phyloP scores from a whole-genome alignment of 805 yeast species.

The Candida khao-thaluensis region DNA sequence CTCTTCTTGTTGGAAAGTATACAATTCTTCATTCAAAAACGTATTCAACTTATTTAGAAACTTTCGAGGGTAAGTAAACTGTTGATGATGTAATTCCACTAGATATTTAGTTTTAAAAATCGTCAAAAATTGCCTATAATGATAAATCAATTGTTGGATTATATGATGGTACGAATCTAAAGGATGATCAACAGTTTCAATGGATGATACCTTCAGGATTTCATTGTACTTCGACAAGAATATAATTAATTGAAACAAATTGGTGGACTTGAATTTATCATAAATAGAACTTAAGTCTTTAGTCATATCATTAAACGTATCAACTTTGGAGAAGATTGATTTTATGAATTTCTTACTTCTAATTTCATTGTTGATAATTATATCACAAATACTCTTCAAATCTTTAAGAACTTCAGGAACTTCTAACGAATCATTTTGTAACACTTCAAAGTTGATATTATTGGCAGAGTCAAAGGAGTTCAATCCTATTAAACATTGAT shows the following conservation, averaged over 20 bases:
- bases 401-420: constrained; percentile 54
- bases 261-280: constrained; percentile 22
- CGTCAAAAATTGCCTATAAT: constrained; percentile 34
- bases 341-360: constrained; percentile 26
- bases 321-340: constrained; percentile 15
- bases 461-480: constrained; percentile 27
- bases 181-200: constrained; percentile 16
- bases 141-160: constrained; percentile 29
- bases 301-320: constrained; percentile 17
- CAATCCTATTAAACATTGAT: constrained; percentile 62
- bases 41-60: constrained; percentile 30
- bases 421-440: constrained; percentile 54
- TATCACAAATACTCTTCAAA: constrained; percentile 38
- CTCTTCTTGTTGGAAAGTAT: constrained; percentile 33
- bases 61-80: constrained; percentile 37
- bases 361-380: constrained; percentile 34
- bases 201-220: constrained; percentile 13
- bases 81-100: constrained; percentile 39
- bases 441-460: constrained; percentile 41
- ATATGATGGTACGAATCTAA: constrained; percentile 25
- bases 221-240: constrained; percentile 20
- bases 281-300: constrained; percentile 14
- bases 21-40: constrained; percentile 34
- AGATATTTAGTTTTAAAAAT: constrained; percentile 37
- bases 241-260: constrained; percentile 26